Evolutionary conservation across 768 basidiomycete genomes (phyloP), one percentile per base, ranked within the genome.

Genomic region (Crucibulum laeve): DNA sequence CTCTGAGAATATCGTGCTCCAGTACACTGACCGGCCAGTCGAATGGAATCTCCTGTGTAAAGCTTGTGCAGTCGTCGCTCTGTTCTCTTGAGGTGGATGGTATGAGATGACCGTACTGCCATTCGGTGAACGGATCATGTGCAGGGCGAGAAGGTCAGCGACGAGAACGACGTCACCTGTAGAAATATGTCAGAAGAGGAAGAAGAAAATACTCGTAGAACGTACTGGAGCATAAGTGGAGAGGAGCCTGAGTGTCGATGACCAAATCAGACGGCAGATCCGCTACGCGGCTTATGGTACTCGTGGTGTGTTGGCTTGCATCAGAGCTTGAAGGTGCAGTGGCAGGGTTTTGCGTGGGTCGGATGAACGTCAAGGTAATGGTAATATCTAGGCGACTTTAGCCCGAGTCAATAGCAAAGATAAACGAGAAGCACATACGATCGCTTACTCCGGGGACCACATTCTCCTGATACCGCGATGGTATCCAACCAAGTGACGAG

Each of bases 401-500:
- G 13, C 32, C 24, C 30, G 36, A 13, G 15, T 10, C 14, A 36
- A 26, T 17, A 2, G 10, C 21, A 37, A 25, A 44, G 19, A 13
- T 3, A 38, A 30, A 26, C 32, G 24, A 43, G 37, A 26, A 5
- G 21, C 1, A 55, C 74, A 37, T 53, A 79, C 77, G 58, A 43
- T 72, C 70, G 15, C 64, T 60, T 38, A 63, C 34, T 1, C 59
- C 48, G 1, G 52, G 54, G 0, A 53, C 25, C 0, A 71, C 44
- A 46, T 66, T 66, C 42, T 78, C 75, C 47, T 76, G 77, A 50
- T 77, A 79, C 44, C 79, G 67, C 11, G 76, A 67, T 8, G 80
- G 80, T 51, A 80, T 82, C 76, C 76, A 77, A 35, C 77, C 76
- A 4, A 79, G 55, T 1, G 79, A 76, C 1, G 79, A 81, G 0